Base-by-base conservation (phyloP, 441 rosid genomes). In the Aleurites moluccanus region DNA sequence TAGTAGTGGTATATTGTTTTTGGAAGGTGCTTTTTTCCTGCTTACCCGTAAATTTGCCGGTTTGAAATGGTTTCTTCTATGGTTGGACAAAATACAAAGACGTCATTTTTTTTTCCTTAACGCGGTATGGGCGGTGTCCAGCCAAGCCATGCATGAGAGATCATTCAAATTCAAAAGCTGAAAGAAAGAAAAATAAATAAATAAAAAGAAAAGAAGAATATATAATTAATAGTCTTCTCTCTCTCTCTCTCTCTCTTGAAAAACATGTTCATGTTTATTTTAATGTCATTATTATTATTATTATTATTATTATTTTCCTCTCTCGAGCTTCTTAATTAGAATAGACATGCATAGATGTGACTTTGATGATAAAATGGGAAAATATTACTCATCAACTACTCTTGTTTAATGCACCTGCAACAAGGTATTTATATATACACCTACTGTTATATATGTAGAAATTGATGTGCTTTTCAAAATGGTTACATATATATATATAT, bases 101-200 rank as follows among this genome's bases (percentile, higher is more conserved):
- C 72, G 15, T 66, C 35, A 73, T 65, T 35, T 45, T 77, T 81
- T 25, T 45, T 77, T 69, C 8, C 67, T 69, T 74, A 44, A 40
- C 74, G 76, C 50, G 76, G 80, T 49, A 84, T 84, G 81, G 82
- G 78, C 80, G 35, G 73, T 75, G 66, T 72, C 81, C 83, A 76
- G 79, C 86, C 88, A 80, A 76, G 79, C 86, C 88, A 80, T 84
- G 85, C 85, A 80, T 57, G 76, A 14, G 30, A 69, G 20, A 62
- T 35, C 73, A 55, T 77, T 82, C 78, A 59, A 79, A 66, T 50
- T 77, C 67, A 66, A 60, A 82, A 77, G 76, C 50, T 75, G 64
- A 70, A 72, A 47, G 23, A 72, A 40, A 63, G 59, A 27, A 40
- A 23, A 30, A 49, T 33, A 33, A 10, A 68, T 9, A 38, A 23